Percentiles rank a stretch among this genome's conserved stretches.
These are phyloP conservation scores for Jamesozyma rosinii DNA, from an alignment of 805 yeast genomes.

Conservation along the genomic window DNA sequence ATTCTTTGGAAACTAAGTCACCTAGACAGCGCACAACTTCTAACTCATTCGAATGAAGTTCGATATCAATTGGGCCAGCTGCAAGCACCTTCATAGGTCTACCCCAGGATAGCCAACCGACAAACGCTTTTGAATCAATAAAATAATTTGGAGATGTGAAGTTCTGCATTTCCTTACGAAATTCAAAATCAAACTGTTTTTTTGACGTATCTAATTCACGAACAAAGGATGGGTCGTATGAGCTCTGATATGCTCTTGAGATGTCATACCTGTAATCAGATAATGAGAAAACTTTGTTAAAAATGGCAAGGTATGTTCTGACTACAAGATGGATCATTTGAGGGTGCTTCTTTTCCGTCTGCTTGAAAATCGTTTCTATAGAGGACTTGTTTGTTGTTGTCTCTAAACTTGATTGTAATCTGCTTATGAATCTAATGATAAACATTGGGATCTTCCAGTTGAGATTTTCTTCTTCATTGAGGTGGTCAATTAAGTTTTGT, in stretches of 20 bases:
- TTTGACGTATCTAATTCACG: constrained; percentile 38
- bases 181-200: constrained; percentile 32
- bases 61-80: constrained; percentile 25
- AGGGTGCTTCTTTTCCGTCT: constrained; percentile 60
- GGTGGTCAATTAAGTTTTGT: constrained; percentile 24
- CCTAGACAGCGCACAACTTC: constrained; percentile 39
- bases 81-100: constrained; percentile 36
- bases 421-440: constrained; percentile 42
- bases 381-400: constrained; percentile 35
- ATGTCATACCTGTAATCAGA: constrained; percentile 43
- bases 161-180: constrained; percentile 45
- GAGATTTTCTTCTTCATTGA: constrained; percentile 12
- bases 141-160: constrained; percentile 40
- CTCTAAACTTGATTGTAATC: constrained; percentile 48
- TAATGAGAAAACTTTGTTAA: constrained; percentile 38
- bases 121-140: constrained; percentile 46
- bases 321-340: constrained; percentile 51
- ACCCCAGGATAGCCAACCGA: constrained; percentile 80
- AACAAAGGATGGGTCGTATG: constrained; percentile 36
- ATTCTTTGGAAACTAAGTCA: constrained; percentile 39
- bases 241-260: constrained; percentile 35
- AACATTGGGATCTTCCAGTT: constrained; percentile 51
- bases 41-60: constrained; percentile 37
- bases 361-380: constrained; percentile 37
- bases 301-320: constrained; percentile 48